Percentiles rank a stretch among this genome's conserved stretches.
These are phyloP conservation scores for Angophora floribunda DNA, from an alignment of 345 rosid species.

Conservation along the genomic window DNA sequence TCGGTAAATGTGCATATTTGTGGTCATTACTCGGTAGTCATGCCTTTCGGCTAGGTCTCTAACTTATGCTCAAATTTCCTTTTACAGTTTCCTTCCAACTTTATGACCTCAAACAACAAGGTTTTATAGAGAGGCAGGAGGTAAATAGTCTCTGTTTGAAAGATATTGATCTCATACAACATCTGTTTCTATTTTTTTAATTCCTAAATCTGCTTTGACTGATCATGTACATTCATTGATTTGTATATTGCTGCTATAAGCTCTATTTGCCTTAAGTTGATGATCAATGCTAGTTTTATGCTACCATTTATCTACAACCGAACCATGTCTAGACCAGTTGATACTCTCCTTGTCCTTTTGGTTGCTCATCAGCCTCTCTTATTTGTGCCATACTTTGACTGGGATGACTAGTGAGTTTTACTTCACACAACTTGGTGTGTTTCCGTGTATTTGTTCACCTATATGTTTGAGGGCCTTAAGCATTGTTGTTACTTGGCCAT, in stretches of 20 bases:
- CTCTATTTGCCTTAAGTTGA: background rate
- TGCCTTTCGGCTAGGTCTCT: background rate
- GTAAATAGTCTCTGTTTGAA: constrained; percentile 11
- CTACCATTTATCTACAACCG: background rate
- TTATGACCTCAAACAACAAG: constrained; percentile 98
- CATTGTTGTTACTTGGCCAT: background rate
- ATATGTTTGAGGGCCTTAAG: background rate
- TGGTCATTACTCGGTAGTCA: background rate
- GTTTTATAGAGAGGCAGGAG: constrained; percentile 99
- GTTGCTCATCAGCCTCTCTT: background rate
- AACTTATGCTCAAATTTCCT: background rate
- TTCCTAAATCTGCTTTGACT: background rate
- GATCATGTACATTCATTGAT: background rate
- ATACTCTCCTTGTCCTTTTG: background rate
- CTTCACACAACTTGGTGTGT: background rate
- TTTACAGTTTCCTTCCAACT: constrained; percentile 87
- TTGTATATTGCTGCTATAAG: background rate
- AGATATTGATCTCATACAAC: background rate
- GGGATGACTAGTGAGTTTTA: background rate
- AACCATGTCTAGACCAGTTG: background rate
- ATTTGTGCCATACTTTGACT: background rate
- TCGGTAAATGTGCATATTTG: background rate
- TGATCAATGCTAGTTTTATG: background rate
- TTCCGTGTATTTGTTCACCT: background rate
- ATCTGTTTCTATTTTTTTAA: background rate